phyloP scores from a whole-genome alignment of 345 rosid genomes.

The Murraya koenigii region DNA sequence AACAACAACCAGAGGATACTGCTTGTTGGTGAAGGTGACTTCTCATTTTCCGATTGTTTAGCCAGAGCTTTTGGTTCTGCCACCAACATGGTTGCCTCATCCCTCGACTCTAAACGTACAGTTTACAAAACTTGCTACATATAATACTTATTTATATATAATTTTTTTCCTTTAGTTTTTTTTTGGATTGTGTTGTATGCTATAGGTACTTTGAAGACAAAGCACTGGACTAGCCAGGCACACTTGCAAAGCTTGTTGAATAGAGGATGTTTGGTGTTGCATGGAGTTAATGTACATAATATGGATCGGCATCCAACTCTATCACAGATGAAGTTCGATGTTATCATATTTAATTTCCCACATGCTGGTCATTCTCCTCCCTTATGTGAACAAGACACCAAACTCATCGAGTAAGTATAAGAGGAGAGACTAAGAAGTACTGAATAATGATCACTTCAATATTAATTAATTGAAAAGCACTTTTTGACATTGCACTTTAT shows the following conservation, averaged over 20 bases:
- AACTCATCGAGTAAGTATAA: neutral
- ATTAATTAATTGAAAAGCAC: too few species aligned
- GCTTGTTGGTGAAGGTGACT: constrained; percentile 25
- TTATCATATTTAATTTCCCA: constrained; percentile 15
- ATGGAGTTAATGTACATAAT: constrained; percentile 1
- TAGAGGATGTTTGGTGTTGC: constrained; percentile 4
- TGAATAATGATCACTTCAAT: too few species aligned
- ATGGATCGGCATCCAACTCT: neutral
- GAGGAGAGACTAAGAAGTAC: too few species aligned
- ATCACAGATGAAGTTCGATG: constrained; percentile 7
- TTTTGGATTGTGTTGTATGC: neutral
- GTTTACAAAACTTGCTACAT: too few species aligned
- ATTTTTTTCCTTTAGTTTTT: too few species aligned
- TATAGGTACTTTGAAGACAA: neutral
- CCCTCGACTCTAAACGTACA: constrained; percentile 12
- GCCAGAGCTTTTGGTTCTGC: constrained; percentile 15
- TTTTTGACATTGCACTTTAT: neutral
- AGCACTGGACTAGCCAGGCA: constrained; percentile 4
- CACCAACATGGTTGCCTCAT: constrained; percentile 20
- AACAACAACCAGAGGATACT: constrained; percentile 6
- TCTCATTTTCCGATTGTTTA: constrained; percentile 18
- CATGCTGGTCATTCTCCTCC: constrained; percentile 6
- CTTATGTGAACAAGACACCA: neutral
- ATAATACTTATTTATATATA: too few species aligned
- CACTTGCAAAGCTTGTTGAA: neutral